Conservation (phyloP, 257 asterid genomes). For the Penstemon newberryi region DNA sequence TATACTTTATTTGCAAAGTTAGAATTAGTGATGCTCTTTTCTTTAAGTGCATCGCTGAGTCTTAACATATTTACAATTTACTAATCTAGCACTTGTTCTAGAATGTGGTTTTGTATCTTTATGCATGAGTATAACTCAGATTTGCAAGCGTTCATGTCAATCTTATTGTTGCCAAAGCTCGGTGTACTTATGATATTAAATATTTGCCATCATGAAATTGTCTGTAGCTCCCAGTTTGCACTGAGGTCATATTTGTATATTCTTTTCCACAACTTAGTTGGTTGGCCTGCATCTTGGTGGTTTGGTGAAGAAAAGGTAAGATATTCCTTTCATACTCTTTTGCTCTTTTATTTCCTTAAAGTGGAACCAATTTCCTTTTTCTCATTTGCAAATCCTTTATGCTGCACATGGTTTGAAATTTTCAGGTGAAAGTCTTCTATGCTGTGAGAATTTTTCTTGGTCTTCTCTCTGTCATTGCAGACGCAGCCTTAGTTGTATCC, state of each 20-base stretch:
- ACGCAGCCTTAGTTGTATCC: slow-evolving; percentile 91
- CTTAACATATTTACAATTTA: not conserved
- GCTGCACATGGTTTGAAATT: slow-evolving; percentile 20
- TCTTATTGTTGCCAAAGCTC: slow-evolving; percentile 5
- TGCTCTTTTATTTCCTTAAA: slow-evolving; percentile 7
- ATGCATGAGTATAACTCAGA: slow-evolving; percentile 8
- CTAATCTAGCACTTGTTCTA: not conserved
- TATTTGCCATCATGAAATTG: slow-evolving; percentile 21
- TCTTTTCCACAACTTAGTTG: slow-evolving; percentile 78
- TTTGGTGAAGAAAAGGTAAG: slow-evolving; percentile 88
- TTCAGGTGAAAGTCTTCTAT: slow-evolving; percentile 90
- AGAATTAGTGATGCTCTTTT: not conserved
- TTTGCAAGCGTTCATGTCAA: not conserved
- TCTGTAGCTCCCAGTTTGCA: slow-evolving; percentile 84
- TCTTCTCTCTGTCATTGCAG: slow-evolving; percentile 66
- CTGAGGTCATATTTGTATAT: slow-evolving; percentile 81
- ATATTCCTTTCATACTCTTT: slow-evolving; percentile 10
- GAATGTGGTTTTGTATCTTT: not conserved
- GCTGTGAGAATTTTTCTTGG: slow-evolving; percentile 86
- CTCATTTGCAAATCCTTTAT: slow-evolving; percentile 25
- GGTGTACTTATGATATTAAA: slow-evolving; percentile 11
- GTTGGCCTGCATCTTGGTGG: slow-evolving; percentile 93
- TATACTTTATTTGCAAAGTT: not conserved
- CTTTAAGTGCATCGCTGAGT: not conserved
- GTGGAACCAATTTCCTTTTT: slow-evolving; percentile 7